Evolutionary conservation across 2,329 filamentous ascomycete genomes (phyloP).

Genomic region (Dactylellina cionopaga): DNA sequence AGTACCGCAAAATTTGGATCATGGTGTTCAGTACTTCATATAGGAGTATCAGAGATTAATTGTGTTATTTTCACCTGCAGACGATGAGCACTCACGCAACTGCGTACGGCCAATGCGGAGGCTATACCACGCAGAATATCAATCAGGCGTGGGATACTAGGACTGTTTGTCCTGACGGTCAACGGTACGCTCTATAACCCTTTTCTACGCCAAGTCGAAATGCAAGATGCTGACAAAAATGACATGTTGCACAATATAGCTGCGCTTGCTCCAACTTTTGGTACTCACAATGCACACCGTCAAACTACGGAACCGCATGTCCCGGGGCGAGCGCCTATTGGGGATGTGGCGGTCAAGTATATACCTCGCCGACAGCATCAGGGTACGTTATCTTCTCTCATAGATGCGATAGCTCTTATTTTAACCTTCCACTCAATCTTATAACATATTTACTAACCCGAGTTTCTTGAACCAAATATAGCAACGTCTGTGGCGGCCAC

Average conservation of each 20-base stretch:
- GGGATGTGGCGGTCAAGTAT: slow-evolving; percentile 13
- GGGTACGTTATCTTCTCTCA: slow-evolving; percentile 3
- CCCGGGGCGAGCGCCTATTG: slow-evolving; percentile 10
- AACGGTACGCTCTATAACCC: no score
- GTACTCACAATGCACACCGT: slow-evolving; percentile 5
- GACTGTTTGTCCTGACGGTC: slow-evolving; percentile 3
- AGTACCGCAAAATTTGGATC: neutral
- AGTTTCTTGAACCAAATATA: neutral
- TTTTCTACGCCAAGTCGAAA: no score
- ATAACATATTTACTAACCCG: neutral
- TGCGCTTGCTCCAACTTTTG: slow-evolving; percentile 20
- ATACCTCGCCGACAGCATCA: neutral
- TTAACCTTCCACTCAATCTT: no score
- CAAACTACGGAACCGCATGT: neutral
- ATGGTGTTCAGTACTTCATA: no score
- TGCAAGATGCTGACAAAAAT: neutral
- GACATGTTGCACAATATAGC: neutral
- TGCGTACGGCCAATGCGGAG: slow-evolving; percentile 11
- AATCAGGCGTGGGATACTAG: slow-evolving; percentile 21
- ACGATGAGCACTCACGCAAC: slow-evolving; percentile 8
- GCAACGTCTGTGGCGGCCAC: slow-evolving; percentile 13
- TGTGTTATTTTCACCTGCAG: no score
- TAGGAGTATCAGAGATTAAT: neutral
- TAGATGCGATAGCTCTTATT: neutral
- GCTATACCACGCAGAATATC: slow-evolving; percentile 7